A percentile compares a stretch with the other conserved stretches of the same genome.
Evolutionary conservation across 371 early-diverging fungal genomes (phyloP).

Genomic region (Mortierella sp.): DNA sequence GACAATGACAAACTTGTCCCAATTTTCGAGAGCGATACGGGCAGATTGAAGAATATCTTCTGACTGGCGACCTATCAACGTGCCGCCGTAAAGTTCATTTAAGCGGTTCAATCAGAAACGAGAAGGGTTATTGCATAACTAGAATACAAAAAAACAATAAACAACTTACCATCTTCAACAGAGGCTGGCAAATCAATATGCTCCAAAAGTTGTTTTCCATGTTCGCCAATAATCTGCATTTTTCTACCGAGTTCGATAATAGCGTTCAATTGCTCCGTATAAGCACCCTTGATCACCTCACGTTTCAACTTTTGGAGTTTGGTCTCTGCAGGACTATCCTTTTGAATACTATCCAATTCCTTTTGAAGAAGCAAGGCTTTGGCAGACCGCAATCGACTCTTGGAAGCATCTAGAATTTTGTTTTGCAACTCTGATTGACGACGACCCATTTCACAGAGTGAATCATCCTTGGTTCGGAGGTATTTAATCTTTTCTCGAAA

Average conservation of each 20-base stretch:
- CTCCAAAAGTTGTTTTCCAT: constrained; percentile 45
- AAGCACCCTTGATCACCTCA: constrained; percentile 47
- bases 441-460: constrained; percentile 55
- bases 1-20: constrained; percentile 47
- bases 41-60: constrained; percentile 53
- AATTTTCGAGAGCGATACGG: constrained; percentile 44
- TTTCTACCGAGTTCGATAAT: constrained; percentile 49
- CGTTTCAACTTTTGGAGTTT: constrained; percentile 47
- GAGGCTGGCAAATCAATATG: constrained; percentile 41
- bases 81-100: neutral
- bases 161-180: constrained; percentile 31
- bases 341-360: constrained; percentile 48
- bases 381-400: constrained; percentile 36
- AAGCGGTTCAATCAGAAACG: neutral
- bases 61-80: constrained; percentile 35
- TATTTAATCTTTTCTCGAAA: constrained; percentile 57
- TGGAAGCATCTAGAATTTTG: constrained; percentile 49
- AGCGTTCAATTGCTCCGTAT: constrained; percentile 48
- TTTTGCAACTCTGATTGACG: constrained; percentile 46
- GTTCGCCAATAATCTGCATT: constrained; percentile 57
- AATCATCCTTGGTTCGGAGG: constrained; percentile 55
- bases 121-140: neutral
- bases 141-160: neutral
- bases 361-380: constrained; percentile 40
- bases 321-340: constrained; percentile 34